A percentile compares a stretch with the other conserved stretches of the same genome.
Conservation (phyloP, 441 rosid genomes). For the Capsella rubella region DNA sequence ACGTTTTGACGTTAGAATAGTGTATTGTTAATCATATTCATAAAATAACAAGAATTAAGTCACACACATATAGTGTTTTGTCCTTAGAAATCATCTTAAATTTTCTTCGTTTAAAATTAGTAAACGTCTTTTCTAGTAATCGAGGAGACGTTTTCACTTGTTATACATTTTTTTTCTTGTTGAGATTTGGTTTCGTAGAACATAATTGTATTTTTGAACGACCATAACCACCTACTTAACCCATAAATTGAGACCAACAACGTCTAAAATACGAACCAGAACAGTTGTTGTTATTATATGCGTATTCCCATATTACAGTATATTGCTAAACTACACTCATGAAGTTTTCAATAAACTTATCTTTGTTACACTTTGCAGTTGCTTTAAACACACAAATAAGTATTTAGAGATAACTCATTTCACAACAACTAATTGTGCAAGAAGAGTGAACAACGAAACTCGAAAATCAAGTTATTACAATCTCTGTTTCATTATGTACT, state of each 20-base stretch:
- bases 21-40: constrained; percentile 19
- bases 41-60: constrained; percentile 20
- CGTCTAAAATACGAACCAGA: neutral
- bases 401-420: neutral
- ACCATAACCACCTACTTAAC: constrained; percentile 31
- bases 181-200: neutral
- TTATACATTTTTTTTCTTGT: neutral
- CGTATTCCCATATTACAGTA: too few species aligned
- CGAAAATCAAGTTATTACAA: neutral
- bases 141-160: constrained; percentile 31
- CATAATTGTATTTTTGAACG: constrained; percentile 7
- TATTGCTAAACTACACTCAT: too few species aligned
- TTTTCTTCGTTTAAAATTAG: neutral
- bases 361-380: neutral
- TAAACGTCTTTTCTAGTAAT: constrained; percentile 34
- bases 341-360: constrained; percentile 1
- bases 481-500: neutral
- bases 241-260: constrained; percentile 41
- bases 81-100: neutral
- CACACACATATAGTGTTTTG: constrained; percentile 24
- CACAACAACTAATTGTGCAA: neutral
- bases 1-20: constrained; percentile 32
- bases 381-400: neutral
- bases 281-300: too few species aligned
- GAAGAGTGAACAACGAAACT: neutral